These are phyloP conservation scores for Edaphochlamys debaryana DNA, from an alignment of 139 green algal genomes.

Conservation along the genomic window DNA sequence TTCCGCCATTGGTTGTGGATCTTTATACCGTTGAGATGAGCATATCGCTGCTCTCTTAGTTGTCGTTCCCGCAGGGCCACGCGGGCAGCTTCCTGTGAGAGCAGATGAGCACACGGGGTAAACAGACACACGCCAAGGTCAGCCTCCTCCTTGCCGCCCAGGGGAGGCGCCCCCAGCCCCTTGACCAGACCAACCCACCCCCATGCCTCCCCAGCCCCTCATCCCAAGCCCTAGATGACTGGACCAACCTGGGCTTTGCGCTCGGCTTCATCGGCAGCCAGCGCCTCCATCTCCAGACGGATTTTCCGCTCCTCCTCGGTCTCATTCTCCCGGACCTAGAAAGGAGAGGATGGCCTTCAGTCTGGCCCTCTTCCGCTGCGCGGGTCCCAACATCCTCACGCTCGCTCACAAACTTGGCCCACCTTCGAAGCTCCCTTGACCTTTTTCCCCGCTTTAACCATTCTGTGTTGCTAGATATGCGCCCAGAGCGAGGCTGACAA, in stretches of 20 bases:
- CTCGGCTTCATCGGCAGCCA: slow-evolving; percentile 69
- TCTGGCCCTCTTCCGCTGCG: not conserved
- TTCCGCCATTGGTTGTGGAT: slow-evolving; percentile 92
- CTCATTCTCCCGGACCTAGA: slow-evolving; percentile 61
- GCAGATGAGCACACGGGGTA: too few species aligned
- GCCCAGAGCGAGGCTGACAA: too few species aligned
- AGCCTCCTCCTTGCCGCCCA: too few species aligned
- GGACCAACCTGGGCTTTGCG: slow-evolving; percentile 35
- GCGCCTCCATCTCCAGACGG: slow-evolving; percentile 71
- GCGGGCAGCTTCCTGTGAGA: slow-evolving; percentile 55
- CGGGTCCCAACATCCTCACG: too few species aligned
- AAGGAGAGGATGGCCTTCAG: not conserved
- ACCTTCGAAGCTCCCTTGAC: slow-evolving; percentile 59
- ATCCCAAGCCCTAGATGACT: too few species aligned
- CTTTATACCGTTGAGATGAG: slow-evolving; percentile 81
- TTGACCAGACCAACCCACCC: too few species aligned
- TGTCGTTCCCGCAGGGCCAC: slow-evolving; percentile 59
- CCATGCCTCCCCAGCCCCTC: too few species aligned
- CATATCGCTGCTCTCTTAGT: slow-evolving; percentile 76
- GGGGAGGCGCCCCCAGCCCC: too few species aligned
- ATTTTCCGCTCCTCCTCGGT: slow-evolving; percentile 66
- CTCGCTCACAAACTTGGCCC: too few species aligned
- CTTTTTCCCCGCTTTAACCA: slow-evolving; percentile 59
- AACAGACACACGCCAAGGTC: not conserved
- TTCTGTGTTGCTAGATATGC: too few species aligned